Evolutionary conservation across 2,329 filamentous ascomycete genomes (phyloP), one percentile per base, ranked within the genome.

Genomic region (Emergomyces orientalis): DNA sequence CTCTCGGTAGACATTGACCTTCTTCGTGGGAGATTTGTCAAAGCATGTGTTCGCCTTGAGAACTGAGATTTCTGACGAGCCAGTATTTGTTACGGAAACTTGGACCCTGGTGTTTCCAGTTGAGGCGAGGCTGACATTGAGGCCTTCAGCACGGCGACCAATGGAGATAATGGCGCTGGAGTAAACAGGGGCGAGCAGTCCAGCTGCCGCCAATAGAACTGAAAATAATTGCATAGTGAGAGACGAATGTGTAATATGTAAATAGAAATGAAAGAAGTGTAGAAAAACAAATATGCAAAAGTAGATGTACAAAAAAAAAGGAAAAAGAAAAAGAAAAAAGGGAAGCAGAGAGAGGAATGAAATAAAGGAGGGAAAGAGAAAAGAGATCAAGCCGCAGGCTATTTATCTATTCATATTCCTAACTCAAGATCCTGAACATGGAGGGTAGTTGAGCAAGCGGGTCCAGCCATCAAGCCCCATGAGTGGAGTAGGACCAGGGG

Each of bases 41-140:
- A 66, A 59, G 39, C 63, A 57, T 41, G 54, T 65, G 56, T 66
- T 64, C 37, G 54, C 62, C 32, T 56, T 64, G n/a, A 65, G 37
- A 19, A 66, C 22, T 13, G 37, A 51, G 32, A 63, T 39, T 6
- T 32, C 52, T 39, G 41, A 51, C 14, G 54, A 34, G 7, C 32
- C 63, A 19, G 63, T 63, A 57, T 65, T 66, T 7, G 63, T 65
- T 43, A 66, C 49, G 19, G 56, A 45, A 32, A 63, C 63, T 47
- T 65, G 64, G 37, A 65, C 51, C n/a, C 49, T 56, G 32, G 63
- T 63, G 52, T 66, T 65, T 14, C 62, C 65, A n/a, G 58, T 17
- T 8, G 60, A 14, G n/a, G 52, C 57, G n/a, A 66, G 64, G 34
- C 63, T 45, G 43, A 66, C 56, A 45, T 59, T 39, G 30, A 63